phyloP scores from a whole-genome alignment of 176 grass and related monocot genomes.

The Carex parvula region DNA sequence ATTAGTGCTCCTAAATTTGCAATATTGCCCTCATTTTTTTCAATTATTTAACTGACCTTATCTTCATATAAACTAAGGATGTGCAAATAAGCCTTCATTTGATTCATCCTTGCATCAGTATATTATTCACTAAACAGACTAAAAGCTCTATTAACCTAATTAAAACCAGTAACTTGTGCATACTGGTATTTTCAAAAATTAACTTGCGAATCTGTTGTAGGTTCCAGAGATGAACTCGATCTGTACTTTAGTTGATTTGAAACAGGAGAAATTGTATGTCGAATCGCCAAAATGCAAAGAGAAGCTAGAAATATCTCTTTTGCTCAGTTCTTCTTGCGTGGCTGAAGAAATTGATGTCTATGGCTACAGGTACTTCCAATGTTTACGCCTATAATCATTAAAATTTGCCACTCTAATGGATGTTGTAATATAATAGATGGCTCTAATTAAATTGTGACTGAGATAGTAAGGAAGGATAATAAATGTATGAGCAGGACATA shows the following conservation, averaged over 20 bases:
- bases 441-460: background rate
- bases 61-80: background rate
- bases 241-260: conserved; percentile 60
- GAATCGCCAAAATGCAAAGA: conserved; percentile 57
- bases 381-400: background rate
- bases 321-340: conserved; percentile 35
- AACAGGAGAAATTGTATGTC: conserved; percentile 47
- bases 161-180: background rate
- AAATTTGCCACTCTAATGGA: background rate
- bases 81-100: background rate
- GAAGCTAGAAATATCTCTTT: conserved; percentile 73
- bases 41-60: background rate
- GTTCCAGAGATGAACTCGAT: conserved; percentile 80
- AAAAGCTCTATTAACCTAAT: conserved; percentile 5
- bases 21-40: background rate
- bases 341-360: conserved; percentile 73
- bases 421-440: background rate
- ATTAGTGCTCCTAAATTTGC: conserved; percentile 5
- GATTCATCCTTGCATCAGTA: background rate
- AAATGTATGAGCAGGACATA: background rate
- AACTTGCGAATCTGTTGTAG: conserved; percentile 32
- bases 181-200: background rate
- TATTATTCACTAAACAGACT: background rate
- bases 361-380: conserved; percentile 61
- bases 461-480: background rate